phyloP scores from a whole-genome alignment of 495 filamentous ascomycete genomes.

The Aspergillus affinis region DNA sequence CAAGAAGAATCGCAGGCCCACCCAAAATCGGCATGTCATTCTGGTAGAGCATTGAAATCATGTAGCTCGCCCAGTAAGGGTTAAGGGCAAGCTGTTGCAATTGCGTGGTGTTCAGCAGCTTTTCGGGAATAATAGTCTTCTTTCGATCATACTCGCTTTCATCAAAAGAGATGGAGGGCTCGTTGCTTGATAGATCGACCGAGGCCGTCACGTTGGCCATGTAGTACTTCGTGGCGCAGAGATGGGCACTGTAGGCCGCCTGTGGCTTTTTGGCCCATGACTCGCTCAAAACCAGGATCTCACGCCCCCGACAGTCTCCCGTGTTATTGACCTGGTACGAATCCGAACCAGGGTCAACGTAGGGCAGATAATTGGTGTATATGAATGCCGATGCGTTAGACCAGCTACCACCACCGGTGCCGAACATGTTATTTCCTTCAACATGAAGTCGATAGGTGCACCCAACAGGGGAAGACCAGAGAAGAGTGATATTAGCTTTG shows the following conservation, averaged over 20 bases:
- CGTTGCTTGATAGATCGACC: constrained; percentile 13
- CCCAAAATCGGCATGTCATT: constrained; percentile 6
- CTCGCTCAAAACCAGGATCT: constrained; percentile 21
- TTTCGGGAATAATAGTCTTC: constrained; percentile 17
- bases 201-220: constrained; percentile 31
- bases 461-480: constrained; percentile 8
- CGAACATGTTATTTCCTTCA: constrained; percentile 1
- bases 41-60: constrained; percentile 20
- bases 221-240: constrained; percentile 31
- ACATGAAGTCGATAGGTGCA: constrained; percentile 18
- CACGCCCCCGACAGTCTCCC: constrained; percentile 2
- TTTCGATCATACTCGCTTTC: constrained; percentile 17
- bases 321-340: constrained; percentile 7
- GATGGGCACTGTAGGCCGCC: constrained; percentile 8
- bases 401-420: constrained; percentile 24
- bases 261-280: constrained; percentile 13
- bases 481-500: constrained; percentile 16
- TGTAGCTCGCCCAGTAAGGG: constrained; percentile 25
- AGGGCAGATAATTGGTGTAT: background rate
- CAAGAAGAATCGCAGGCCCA: constrained; percentile 17
- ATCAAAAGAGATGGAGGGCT: constrained; percentile 29
- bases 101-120: constrained; percentile 20
- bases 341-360: background rate
- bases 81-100: constrained; percentile 15
- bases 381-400: constrained; percentile 21